Evolutionary conservation across 805 yeast genomes (phyloP).

Genomic region (Lachancea waltii): DNA sequence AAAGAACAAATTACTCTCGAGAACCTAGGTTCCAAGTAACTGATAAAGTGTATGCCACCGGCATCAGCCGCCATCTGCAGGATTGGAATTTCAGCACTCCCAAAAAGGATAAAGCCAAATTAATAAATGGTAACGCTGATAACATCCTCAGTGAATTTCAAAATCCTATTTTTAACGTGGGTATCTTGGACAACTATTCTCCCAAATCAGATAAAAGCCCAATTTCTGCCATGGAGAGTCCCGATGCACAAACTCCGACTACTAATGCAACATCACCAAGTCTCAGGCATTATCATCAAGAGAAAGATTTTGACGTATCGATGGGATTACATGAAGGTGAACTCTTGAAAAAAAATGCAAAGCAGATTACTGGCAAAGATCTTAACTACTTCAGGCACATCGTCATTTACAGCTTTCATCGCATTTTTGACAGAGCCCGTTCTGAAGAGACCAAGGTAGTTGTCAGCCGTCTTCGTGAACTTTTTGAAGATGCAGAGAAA

Average conservation of each 20-base stretch:
- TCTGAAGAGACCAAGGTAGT: constrained; percentile 41
- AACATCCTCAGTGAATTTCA: not conserved
- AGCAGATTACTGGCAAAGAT: constrained; percentile 13
- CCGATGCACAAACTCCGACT: constrained; percentile 3
- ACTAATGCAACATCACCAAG: constrained; percentile 10
- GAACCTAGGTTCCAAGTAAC: constrained; percentile 37
- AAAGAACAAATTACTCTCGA: constrained; percentile 17
- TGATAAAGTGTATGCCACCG: constrained; percentile 24
- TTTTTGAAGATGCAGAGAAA: constrained; percentile 41
- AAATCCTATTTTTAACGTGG: not conserved
- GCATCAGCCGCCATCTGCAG: constrained; percentile 8
- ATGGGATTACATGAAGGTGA: constrained; percentile 9
- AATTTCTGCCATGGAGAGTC: constrained; percentile 7
- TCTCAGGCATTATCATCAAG: constrained; percentile 2
- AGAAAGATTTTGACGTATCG: constrained; percentile 7
- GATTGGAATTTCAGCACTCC: constrained; percentile 6
- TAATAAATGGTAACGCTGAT: constrained; percentile 2
- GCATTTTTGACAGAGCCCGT: constrained; percentile 47
- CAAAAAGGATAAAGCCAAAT: not conserved
- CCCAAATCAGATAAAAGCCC: constrained; percentile 9
- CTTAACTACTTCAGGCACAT: constrained; percentile 38
- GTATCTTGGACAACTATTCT: constrained; percentile 1
- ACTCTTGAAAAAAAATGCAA: constrained; percentile 14
- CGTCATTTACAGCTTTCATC: constrained; percentile 39
- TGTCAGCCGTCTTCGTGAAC: constrained; percentile 39